Conservation (phyloP, 2,329 filamentous ascomycete species). For the Fusarium oxysporum region DNA sequence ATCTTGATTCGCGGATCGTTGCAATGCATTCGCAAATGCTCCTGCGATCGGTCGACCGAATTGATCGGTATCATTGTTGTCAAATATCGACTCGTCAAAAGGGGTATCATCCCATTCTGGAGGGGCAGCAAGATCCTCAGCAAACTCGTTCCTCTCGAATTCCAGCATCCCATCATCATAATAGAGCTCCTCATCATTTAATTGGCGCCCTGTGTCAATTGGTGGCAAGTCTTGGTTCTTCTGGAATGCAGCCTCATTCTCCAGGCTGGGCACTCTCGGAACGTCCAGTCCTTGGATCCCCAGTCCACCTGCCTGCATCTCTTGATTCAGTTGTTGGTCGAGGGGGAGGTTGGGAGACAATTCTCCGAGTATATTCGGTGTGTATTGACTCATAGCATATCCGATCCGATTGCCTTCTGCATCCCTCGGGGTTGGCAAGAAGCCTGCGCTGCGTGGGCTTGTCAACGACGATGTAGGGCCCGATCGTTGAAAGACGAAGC, state of each 20-base stretch:
- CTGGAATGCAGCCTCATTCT: slow-evolving; percentile 40
- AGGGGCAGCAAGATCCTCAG: slow-evolving; percentile 56
- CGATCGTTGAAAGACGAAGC: slow-evolving; percentile 68
- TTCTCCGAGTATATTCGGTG: slow-evolving; percentile 43
- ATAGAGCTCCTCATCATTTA: slow-evolving; percentile 72
- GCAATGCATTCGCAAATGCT: slow-evolving; percentile 64
- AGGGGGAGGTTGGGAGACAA: slow-evolving; percentile 32
- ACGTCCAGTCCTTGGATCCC: slow-evolving; percentile 55
- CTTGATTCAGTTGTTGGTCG: slow-evolving; percentile 18
- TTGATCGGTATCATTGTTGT: slow-evolving; percentile 72
- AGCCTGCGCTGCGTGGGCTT: slow-evolving; percentile 61
- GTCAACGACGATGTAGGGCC: slow-evolving; percentile 62
- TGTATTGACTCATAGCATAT: slow-evolving; percentile 65
- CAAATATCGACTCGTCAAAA: slow-evolving; percentile 81
- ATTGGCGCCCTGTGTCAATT: slow-evolving; percentile 10
- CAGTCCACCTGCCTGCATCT: slow-evolving; percentile 51
- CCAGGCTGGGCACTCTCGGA: slow-evolving; percentile 22
- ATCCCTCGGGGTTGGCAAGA: slow-evolving; percentile 67
- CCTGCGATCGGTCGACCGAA: slow-evolving; percentile 71
- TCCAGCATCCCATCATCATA: slow-evolving; percentile 73
- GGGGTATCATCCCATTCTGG: slow-evolving; percentile 63
- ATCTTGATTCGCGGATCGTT: slow-evolving; percentile 49
- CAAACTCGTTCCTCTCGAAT: slow-evolving; percentile 59
- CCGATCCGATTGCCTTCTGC: slow-evolving; percentile 66
- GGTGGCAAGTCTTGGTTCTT: slow-evolving; percentile 37